Conservation (phyloP, 2,329 filamentous ascomycete genomes). For the Neopestalotiopsis sp. region DNA sequence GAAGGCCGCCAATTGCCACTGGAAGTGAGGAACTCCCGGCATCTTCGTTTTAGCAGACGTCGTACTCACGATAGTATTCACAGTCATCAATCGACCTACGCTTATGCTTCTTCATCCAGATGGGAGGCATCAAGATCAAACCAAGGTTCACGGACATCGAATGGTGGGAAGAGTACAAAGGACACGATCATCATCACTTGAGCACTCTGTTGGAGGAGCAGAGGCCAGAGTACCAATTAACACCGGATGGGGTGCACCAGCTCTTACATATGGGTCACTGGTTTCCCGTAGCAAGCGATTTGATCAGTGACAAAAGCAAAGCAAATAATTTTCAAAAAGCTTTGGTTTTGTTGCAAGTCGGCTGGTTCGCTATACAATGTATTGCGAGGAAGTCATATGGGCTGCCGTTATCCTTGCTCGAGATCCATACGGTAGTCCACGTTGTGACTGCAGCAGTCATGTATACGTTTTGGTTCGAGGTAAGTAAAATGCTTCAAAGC, state of each 20-base stretch:
- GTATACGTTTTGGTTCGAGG: not conserved
- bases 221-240: not conserved
- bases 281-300: not conserved
- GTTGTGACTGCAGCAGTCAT: not conserved
- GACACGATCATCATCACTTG: not conserved
- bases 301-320: not conserved
- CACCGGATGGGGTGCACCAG: not conserved
- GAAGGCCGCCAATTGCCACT: not conserved
- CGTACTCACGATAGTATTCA: not conserved
- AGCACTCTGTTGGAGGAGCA: not conserved
- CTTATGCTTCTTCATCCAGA: not conserved
- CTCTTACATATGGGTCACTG: not conserved
- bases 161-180: not conserved
- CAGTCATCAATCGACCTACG: not conserved
- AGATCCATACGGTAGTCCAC: not conserved
- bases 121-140: not conserved
- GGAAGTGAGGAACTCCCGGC: too few relatives aligned
- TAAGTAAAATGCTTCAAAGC: not conserved
- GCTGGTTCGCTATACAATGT: slow-evolving; percentile 3
- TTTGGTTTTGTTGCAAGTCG: not conserved
- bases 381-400: not conserved
- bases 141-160: not conserved
- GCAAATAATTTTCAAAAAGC: not conserved
- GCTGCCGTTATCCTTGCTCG: not conserved
- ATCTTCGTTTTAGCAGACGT: not conserved